These are phyloP conservation scores for Saussurea involucrata DNA, from an alignment of 129 eudicot species.

Conservation along the genomic window DNA sequence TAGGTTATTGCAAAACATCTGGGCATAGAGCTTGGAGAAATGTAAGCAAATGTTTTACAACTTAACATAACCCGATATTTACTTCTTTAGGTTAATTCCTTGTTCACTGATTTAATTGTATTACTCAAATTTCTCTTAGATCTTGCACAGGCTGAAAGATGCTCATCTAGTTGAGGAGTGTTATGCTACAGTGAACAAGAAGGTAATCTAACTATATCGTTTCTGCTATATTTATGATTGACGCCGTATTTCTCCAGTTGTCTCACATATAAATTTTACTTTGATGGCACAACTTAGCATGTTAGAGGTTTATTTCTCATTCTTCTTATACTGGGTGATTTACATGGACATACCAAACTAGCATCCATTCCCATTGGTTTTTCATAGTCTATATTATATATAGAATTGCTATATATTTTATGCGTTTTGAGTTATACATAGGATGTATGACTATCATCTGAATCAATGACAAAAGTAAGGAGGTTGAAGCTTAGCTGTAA, in stretches of 20 bases:
- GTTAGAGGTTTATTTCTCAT: not conserved
- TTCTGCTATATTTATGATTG: not conserved
- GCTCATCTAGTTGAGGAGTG: constrained; percentile 65
- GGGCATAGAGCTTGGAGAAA: constrained; percentile 92
- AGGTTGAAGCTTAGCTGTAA: not conserved
- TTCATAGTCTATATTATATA: not conserved
- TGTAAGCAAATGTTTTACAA: constrained; percentile 32
- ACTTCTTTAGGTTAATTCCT: not conserved
- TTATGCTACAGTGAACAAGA: constrained; percentile 51
- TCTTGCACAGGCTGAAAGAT: constrained; percentile 63
- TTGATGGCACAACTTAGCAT: not conserved
- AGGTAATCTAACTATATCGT: constrained; percentile 31
- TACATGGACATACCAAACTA: not conserved
- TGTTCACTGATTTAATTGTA: constrained; percentile 4
- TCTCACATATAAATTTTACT: not conserved
- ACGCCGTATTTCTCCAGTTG: not conserved
- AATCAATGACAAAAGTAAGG: not conserved
- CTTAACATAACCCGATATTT: not conserved
- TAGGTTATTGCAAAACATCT: constrained; percentile 55
- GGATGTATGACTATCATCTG: not conserved
- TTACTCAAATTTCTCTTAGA: constrained; percentile 38
- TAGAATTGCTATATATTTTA: not conserved
- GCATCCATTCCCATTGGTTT: not conserved
- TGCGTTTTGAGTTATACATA: not conserved
- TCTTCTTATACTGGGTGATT: not conserved